These are phyloP conservation scores for Casuarina equisetifolia DNA, from an alignment of 306 rosid species.

Conservation along the genomic window DNA sequence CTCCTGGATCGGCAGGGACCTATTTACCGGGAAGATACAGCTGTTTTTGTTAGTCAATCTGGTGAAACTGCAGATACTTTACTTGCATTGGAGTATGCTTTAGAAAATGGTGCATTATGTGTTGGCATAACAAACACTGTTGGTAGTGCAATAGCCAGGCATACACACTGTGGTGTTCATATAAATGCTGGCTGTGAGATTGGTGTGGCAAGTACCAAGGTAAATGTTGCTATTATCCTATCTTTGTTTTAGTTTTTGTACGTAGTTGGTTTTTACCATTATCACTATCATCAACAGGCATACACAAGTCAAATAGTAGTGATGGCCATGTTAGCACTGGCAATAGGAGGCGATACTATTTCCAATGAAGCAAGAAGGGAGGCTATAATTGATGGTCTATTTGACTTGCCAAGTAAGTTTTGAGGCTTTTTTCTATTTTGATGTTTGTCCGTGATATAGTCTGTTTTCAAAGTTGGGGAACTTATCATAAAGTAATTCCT, in stretches of 20 bases:
- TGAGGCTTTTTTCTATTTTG: slow-evolving; percentile 1
- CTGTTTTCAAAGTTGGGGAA: slow-evolving; percentile 11
- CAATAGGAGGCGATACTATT: slow-evolving; percentile 88
- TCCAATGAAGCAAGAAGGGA: slow-evolving; percentile 85
- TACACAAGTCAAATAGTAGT: slow-evolving; percentile 98
- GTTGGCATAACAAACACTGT: slow-evolving; percentile 96
- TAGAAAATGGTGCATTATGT: slow-evolving; percentile 92
- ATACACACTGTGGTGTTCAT: slow-evolving; percentile 95
- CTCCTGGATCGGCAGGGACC: slow-evolving; percentile 96
- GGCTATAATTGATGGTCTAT: slow-evolving; percentile 83
- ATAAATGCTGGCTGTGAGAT: slow-evolving; percentile 98
- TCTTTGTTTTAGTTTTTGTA: slow-evolving; percentile 25
- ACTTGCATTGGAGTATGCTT: slow-evolving; percentile 86
- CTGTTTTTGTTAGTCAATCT: slow-evolving; percentile 95
- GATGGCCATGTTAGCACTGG: slow-evolving; percentile 96
- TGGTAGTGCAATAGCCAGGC: slow-evolving; percentile 94
- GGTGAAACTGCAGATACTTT: slow-evolving; percentile 99
- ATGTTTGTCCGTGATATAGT: slow-evolving; percentile 17
- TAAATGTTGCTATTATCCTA: slow-evolving; percentile 33
- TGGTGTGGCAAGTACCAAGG: slow-evolving; percentile 99
- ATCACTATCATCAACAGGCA: slow-evolving; percentile 52
- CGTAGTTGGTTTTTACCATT: slow-evolving; percentile 7
- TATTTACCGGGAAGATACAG: slow-evolving; percentile 93
- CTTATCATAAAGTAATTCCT: slow-evolving; percentile 21
- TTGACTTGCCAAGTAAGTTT: slow-evolving; percentile 88